A percentile compares a stretch with the other conserved stretches of the same genome.
phyloP scores from a whole-genome alignment of 164 flowering plant species.

The Liquidambar formosana region DNA sequence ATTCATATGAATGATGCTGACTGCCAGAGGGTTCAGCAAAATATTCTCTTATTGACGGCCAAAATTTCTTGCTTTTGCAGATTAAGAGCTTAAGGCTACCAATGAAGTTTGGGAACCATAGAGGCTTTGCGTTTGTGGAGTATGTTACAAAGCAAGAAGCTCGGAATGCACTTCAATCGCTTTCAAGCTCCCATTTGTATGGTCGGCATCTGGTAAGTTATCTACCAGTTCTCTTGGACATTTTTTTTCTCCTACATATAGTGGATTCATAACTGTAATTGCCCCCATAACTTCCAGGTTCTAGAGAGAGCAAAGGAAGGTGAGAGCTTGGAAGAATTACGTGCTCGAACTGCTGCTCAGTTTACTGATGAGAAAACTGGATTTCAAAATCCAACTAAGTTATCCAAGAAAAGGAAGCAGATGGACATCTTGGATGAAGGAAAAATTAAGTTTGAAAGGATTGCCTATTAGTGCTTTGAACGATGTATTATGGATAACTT shows the following conservation, averaged over 20 bases:
- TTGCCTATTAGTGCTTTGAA: no score
- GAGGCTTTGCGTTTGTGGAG: slow-evolving; percentile 99
- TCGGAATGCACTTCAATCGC: slow-evolving; percentile 78
- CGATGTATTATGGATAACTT: no score
- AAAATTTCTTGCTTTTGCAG: slow-evolving; percentile 34
- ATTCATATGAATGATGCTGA: neutral
- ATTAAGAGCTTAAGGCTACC: slow-evolving; percentile 83
- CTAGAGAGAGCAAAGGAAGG: slow-evolving; percentile 95
- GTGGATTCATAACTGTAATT: neutral
- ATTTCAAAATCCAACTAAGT: slow-evolving; percentile 42
- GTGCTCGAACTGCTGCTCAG: slow-evolving; percentile 85
- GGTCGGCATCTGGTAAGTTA: slow-evolving; percentile 89
- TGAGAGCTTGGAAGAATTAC: slow-evolving; percentile 83
- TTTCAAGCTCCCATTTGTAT: slow-evolving; percentile 84
- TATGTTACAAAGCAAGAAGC: slow-evolving; percentile 92
- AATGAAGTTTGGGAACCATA: slow-evolving; percentile 74
- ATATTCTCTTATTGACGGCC: neutral
- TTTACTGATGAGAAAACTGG: slow-evolving; percentile 53
- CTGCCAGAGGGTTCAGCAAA: neutral
- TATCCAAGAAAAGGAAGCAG: slow-evolving; percentile 75
- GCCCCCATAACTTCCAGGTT: slow-evolving; percentile 42
- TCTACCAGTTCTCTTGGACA: neutral
- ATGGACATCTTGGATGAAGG: slow-evolving; percentile 45
- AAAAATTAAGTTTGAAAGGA: no score
- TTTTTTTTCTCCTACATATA: neutral